Percentiles rank a stretch among this genome's conserved stretches.
These are phyloP conservation scores for Scleromitrula shiraiana DNA, from an alignment of 2,329 filamentous ascomycete species.

Conservation along the genomic window DNA sequence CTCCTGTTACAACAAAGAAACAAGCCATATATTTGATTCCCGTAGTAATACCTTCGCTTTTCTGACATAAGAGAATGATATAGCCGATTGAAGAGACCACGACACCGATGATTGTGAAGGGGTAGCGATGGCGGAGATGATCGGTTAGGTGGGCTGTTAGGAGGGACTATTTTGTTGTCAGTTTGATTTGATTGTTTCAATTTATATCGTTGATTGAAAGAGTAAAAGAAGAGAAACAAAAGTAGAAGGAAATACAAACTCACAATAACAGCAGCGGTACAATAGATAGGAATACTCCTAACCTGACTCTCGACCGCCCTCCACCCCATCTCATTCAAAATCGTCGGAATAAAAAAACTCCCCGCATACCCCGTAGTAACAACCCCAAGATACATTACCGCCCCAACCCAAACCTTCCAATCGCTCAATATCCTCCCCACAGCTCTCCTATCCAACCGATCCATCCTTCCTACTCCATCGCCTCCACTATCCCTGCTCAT, in stretches of 20 bases:
- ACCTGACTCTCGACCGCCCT: slow-evolving; percentile 14
- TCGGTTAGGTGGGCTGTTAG: slow-evolving; percentile 13
- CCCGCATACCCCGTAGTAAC: slow-evolving; percentile 36
- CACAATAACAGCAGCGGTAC: slow-evolving; percentile 10
- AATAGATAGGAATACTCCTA: slow-evolving; percentile 19
- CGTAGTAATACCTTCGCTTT: slow-evolving; percentile 45
- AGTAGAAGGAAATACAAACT: background rate
- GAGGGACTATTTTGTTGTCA: background rate
- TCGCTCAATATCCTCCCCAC: slow-evolving; percentile 36
- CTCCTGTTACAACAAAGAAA: slow-evolving; percentile 32
- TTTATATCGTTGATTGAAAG: too few relatives aligned
- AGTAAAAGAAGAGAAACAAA: background rate
- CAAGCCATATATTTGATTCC: slow-evolving; percentile 31
- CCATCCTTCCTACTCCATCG: slow-evolving; percentile 17
- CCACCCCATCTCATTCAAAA: slow-evolving; percentile 19
- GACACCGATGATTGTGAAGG: slow-evolving; percentile 17
- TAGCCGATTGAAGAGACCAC: slow-evolving; percentile 14
- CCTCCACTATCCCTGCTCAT: slow-evolving; percentile 17
- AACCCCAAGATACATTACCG: slow-evolving; percentile 53
- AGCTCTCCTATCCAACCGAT: slow-evolving; percentile 29
- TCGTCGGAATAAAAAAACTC: slow-evolving; percentile 22
- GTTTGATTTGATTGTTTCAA: background rate
- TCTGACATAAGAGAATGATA: slow-evolving; percentile 28
- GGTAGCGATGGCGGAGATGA: slow-evolving; percentile 13
- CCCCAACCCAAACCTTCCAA: slow-evolving; percentile 36